These are phyloP conservation scores for Liriodendron chinense DNA, from an alignment of 164 flowering plant species.

Conservation along the genomic window DNA sequence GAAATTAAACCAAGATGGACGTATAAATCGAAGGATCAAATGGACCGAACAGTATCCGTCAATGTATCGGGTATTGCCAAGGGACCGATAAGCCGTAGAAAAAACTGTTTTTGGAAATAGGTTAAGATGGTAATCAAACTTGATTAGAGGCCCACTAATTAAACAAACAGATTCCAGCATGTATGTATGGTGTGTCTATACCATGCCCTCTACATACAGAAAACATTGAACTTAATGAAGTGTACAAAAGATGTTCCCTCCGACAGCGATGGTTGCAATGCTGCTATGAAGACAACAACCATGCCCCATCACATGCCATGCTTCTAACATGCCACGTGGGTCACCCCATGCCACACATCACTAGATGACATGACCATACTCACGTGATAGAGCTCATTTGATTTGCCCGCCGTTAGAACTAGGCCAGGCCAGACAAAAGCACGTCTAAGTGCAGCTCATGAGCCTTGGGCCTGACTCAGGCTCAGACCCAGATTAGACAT, in stretches of 20 bases:
- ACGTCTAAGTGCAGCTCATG: too few species aligned
- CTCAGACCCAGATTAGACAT: too few species aligned
- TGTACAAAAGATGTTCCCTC: not conserved
- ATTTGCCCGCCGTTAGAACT: not conserved
- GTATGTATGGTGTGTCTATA: not conserved
- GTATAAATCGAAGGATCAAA: too few species aligned
- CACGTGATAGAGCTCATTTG: not conserved
- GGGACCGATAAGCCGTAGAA: too few species aligned
- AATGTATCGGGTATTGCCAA: too few species aligned
- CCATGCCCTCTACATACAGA: not conserved
- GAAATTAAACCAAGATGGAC: too few species aligned
- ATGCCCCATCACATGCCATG: slow-evolving; percentile 7
- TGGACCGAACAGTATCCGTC: too few species aligned
- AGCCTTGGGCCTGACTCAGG: too few species aligned
- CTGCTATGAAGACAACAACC: not conserved
- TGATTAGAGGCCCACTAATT: not conserved
- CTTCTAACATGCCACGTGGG: not conserved
- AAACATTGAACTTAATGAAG: not conserved
- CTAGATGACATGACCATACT: not conserved
- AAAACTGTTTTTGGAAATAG: not conserved
- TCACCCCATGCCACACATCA: not conserved
- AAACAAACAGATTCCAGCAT: not conserved
- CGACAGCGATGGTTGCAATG: slow-evolving; percentile 1
- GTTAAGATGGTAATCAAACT: not conserved
- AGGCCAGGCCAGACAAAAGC: too few species aligned